Evolutionary conservation across 805 yeast genomes (phyloP), one percentile per base, ranked within the genome.

Genomic region (Yarrowia sp.): DNA sequence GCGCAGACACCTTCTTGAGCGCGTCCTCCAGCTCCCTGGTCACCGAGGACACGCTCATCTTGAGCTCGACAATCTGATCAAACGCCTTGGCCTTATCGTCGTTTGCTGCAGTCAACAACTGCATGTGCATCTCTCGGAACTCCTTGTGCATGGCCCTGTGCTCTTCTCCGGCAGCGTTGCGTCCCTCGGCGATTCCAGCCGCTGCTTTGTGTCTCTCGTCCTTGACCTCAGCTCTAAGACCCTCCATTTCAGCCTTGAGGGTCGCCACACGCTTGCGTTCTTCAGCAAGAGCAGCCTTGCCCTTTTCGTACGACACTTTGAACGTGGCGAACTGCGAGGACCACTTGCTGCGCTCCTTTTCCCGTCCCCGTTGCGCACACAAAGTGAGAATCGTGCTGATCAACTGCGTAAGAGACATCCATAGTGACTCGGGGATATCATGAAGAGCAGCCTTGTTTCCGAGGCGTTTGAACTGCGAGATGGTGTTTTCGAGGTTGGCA

Each of bases 231-330:
- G 38, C 44, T 1, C 41, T 39, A 5, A 51, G 60, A 8, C 36
- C 14, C 1, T 51, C 60, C 8, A 11, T 28, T 11, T 51, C 60
- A 18, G 60, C 4, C 15, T 38, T 51, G 39, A 51, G 44, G 8
- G 9, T 38, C 8, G 44, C 18, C 33, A 10, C n/a, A 18, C 60
- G 44, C 18, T 14, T 38, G 22, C 60, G 60, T 17, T 51, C 60
- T 11, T 38, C 60, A n/a, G 44, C 44, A 1, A 51, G 22, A 7
- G 60, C 60, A 14, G 60, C 33, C 28, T 51, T 51, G 45, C 60
- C 60, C 15, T 51, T 51, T 38, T 51, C 45, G 22, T 51, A 51
- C 3, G 60, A 38, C 44, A 38, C 36, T 22, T 38, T 51, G 44
- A 51, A 51, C 9, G 44, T 8, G 22, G 15, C 11, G 28, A 41